phyloP scores from a whole-genome alignment of 169 alveolate species.

The Plasmodium billcollinsi region DNA sequence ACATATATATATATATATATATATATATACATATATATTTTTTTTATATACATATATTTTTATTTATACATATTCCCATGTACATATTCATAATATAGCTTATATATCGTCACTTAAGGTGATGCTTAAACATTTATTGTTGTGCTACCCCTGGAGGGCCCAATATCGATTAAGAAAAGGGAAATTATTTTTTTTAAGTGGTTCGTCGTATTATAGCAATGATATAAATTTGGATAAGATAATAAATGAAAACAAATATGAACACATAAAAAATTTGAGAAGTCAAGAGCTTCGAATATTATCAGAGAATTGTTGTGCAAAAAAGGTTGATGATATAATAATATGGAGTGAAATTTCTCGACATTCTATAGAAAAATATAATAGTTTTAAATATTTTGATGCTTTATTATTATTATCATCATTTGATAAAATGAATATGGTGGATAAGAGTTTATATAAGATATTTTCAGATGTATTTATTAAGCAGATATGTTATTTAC shows the following conservation, averaged over 20 bases:
- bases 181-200: too few species aligned
- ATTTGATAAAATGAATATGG: constrained; percentile 78
- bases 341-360: constrained; percentile 85
- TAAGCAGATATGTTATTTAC: constrained; percentile 80
- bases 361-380: constrained; percentile 76
- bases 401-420: constrained; percentile 79
- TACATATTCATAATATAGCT: too few species aligned
- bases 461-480: constrained; percentile 80
- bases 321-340: constrained; percentile 77
- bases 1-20: too few species aligned
- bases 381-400: constrained; percentile 85
- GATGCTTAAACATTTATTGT: too few species aligned
- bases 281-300: constrained; percentile 82
- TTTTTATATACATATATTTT: too few species aligned
- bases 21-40: too few species aligned
- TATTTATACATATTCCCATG: too few species aligned
- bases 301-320: constrained; percentile 77
- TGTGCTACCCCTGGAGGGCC: too few species aligned
- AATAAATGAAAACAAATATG: constrained; percentile 29
- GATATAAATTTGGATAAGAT: constrained; percentile 11
- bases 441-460: constrained; percentile 77
- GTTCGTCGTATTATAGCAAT: neutral
- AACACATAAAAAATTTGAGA: constrained; percentile 73
- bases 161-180: too few species aligned
- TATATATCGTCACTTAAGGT: too few species aligned